Evolutionary conservation across 2,329 filamentous ascomycete genomes (phyloP), one percentile per base, ranked within the genome.

Genomic region (Dactylellina drechsleri): DNA sequence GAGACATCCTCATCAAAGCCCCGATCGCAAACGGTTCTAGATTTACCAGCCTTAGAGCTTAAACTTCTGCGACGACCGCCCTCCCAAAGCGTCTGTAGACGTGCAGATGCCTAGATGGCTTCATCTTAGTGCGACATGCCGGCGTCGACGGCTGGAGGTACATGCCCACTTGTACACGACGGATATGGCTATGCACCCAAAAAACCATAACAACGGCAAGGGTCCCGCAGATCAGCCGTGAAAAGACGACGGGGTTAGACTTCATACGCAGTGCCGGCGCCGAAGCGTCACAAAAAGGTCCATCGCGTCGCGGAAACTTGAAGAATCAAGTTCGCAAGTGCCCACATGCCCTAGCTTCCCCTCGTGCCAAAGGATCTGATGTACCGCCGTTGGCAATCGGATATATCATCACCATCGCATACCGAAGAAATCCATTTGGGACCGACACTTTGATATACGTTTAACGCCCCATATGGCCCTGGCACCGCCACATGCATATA

Each of bases 191-290:
- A 53, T 58, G 18, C 45, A 26, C 36, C 59, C 45, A 23, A 53
- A 28, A 36, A 36, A 45, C 43, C n/a, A 16, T 16, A 26, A 52
- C 12, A 60, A 66, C 57, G 61, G 49, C 43, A 43, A 41, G 53
- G 41, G 47, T 57, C 28, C 43, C 28, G 70, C 52, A 54, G 70
- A 74, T 74, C 70, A 67, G 50, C 56, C 56, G 62, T 74, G 57
- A 28, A n/a, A 66, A 57, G 53, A 53, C 68, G 68, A 47, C 47
- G 54, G 45, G 59, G 28, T 62, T 74, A 66, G 62, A 74, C 62
- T 74, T 58, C 52, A 16, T 20, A 36, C 31, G 16, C 7, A 45
- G 5, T 36, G 15, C 12, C 10, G 20, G 61, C 31, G 20, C 64
- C 50, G 49, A 10, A 15, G 26, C 10, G 31, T 26, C 23, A 16